Percentiles rank a stretch among this genome's conserved stretches.
These are phyloP conservation scores for Apiospora koreana DNA, from an alignment of 2,329 filamentous ascomycete genomes.

Conservation along the genomic window DNA sequence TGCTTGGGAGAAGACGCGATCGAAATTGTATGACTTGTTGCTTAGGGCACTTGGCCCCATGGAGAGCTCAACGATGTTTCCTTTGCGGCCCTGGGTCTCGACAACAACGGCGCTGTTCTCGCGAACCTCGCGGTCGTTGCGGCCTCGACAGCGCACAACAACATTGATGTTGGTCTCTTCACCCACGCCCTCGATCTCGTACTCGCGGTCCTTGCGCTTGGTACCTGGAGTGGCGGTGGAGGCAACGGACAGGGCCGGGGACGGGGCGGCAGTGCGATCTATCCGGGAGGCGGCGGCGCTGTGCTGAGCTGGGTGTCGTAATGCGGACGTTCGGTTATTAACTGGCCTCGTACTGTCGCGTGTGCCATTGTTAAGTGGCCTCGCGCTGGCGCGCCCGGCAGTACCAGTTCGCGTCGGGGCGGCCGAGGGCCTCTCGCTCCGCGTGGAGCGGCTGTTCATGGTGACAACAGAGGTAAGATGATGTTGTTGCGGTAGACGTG, in stretches of 20 bases:
- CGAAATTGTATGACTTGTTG: constrained; percentile 96
- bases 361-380: constrained; percentile 19
- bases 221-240: constrained; percentile 60
- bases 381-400: constrained; percentile 23
- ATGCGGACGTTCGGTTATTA: constrained; percentile 9
- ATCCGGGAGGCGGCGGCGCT: constrained; percentile 27
- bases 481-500: not conserved
- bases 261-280: constrained; percentile 52
- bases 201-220: constrained; percentile 88
- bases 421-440: constrained; percentile 32
- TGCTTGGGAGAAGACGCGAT: constrained; percentile 93
- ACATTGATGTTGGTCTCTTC: constrained; percentile 98
- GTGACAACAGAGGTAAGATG: constrained; percentile 2
- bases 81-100: constrained; percentile 83
- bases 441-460: constrained; percentile 34
- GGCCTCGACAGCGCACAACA: constrained; percentile 89
- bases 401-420: constrained; percentile 24
- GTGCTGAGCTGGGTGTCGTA: constrained; percentile 11
- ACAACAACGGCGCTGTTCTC: constrained; percentile 96
- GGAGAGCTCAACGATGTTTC: constrained; percentile 78
- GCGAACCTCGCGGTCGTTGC: constrained; percentile 87
- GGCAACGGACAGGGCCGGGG: constrained; percentile 70
- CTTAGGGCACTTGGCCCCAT: constrained; percentile 92
- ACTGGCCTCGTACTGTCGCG: not conserved
- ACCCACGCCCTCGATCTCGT: constrained; percentile 65